A percentile compares a stretch with the other conserved stretches of the same genome.
Conservation (phyloP, 805 yeast genomes). For the Starmera dryadoides region DNA sequence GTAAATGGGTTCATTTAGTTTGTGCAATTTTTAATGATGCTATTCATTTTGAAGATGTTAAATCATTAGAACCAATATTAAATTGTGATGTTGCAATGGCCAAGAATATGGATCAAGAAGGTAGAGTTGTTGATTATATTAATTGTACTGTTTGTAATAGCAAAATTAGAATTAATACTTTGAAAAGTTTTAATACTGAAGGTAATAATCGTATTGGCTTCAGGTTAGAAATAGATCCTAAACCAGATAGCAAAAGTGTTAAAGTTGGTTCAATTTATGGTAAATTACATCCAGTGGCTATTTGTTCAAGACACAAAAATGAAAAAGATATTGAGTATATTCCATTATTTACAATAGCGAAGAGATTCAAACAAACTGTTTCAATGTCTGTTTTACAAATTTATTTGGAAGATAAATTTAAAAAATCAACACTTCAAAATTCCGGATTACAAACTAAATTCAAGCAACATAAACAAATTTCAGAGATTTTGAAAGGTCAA, state of each 20-base stretch:
- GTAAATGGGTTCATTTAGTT: constrained; percentile 70
- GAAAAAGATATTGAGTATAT: constrained; percentile 11
- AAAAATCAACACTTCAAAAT: background rate
- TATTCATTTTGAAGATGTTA: constrained; percentile 34
- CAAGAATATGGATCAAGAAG: constrained; percentile 25
- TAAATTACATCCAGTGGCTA: constrained; percentile 33
- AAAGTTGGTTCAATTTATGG: constrained; percentile 25
- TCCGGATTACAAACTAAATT: background rate
- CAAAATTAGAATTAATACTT: constrained; percentile 37
- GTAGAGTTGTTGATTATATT: constrained; percentile 36
- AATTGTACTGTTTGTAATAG: constrained; percentile 56
- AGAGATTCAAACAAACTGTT: constrained; percentile 8
- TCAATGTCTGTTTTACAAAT: constrained; percentile 10
- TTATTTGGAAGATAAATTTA: constrained; percentile 11
- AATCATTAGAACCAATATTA: constrained; percentile 38
- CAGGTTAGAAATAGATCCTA: constrained; percentile 13
- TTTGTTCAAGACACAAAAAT: constrained; percentile 34
- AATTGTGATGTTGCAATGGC: constrained; percentile 26
- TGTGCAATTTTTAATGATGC: constrained; percentile 56
- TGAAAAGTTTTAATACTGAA: constrained; percentile 34
- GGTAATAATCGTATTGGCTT: constrained; percentile 48
- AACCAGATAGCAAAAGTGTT: constrained; percentile 15
- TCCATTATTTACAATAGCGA: constrained; percentile 19
- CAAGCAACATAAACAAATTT: background rate
- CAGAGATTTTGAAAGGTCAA: background rate